Percentiles rank a stretch among this genome's conserved stretches.
Evolutionary conservation across 768 basidiomycete species (phyloP).

Genomic region (Macrocybe gigantea): DNA sequence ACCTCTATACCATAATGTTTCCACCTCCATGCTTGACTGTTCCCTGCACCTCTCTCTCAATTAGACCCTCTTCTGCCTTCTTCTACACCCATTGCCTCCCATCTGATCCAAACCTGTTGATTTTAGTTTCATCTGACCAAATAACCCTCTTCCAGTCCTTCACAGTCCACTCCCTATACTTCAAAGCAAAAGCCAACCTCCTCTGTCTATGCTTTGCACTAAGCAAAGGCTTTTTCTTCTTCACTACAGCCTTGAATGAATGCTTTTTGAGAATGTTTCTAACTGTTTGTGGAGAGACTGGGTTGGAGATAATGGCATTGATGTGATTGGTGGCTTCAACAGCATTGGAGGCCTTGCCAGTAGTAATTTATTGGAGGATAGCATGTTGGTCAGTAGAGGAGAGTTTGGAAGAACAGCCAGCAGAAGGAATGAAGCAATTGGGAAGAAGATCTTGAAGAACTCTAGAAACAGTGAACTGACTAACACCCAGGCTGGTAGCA

Average conservation of each 20-base stretch:
- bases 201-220: slow-evolving; percentile 3
- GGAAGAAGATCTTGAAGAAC: not conserved
- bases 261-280: slow-evolving; percentile 1
- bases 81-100: slow-evolving; percentile 10
- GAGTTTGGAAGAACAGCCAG: slow-evolving; percentile 8
- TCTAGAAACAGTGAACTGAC: too few species aligned
- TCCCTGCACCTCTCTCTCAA: slow-evolving; percentile 7
- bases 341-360: slow-evolving; percentile 5
- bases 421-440: slow-evolving; percentile 1
- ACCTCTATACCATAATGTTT: slow-evolving; percentile 21
- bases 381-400: slow-evolving; percentile 3
- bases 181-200: slow-evolving; percentile 7
- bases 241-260: slow-evolving; percentile 6
- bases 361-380: slow-evolving; percentile 1
- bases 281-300: slow-evolving; percentile 6
- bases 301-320: slow-evolving; percentile 6
- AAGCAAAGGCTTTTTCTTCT: slow-evolving; percentile 8
- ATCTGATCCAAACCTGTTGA: slow-evolving; percentile 21
- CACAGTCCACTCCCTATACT: slow-evolving; percentile 14
- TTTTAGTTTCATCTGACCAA: slow-evolving; percentile 25
- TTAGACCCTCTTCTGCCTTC: slow-evolving; percentile 14
- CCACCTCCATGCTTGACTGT: slow-evolving; percentile 20
- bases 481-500: too few species aligned
- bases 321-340: slow-evolving; percentile 6
- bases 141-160: slow-evolving; percentile 19